Percentiles rank a stretch among this genome's conserved stretches.
These are phyloP conservation scores for Penicillium atrosanguineum DNA, from an alignment of 495 filamentous ascomycete species.

Conservation along the genomic window DNA sequence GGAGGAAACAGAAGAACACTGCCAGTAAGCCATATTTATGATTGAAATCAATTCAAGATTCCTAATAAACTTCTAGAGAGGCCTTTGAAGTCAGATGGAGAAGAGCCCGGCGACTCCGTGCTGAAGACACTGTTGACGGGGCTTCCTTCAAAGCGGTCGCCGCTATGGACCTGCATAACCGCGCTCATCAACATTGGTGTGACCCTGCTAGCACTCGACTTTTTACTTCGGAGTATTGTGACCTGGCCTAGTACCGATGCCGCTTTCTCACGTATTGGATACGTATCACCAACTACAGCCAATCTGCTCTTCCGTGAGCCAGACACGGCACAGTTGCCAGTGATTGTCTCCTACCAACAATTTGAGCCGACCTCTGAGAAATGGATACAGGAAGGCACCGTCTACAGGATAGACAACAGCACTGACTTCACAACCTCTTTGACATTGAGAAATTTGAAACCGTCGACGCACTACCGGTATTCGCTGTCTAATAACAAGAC, in stretches of 20 bases:
- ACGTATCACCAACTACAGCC: conserved; percentile 77
- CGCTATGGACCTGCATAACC: conserved; percentile 58
- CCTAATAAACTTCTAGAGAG: conserved; percentile 5
- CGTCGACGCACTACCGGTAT: conserved; percentile 74
- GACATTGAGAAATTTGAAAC: conserved; percentile 50
- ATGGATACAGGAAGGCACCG: conserved; percentile 66
- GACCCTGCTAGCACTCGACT: conserved; percentile 65
- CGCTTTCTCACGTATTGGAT: conserved; percentile 79
- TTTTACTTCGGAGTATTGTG: conserved; percentile 65
- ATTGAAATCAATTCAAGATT: not conserved
- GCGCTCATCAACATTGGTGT: conserved; percentile 67
- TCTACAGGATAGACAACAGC: conserved; percentile 62
- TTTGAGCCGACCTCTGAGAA: conserved; percentile 22
- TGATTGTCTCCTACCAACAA: conserved; percentile 63
- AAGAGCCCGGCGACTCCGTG: conserved; percentile 28
- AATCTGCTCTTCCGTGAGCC: conserved; percentile 84
- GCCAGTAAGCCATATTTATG: conserved; percentile 1
- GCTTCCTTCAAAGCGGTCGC: conserved; percentile 58
- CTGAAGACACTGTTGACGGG: conserved; percentile 71
- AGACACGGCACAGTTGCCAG: conserved; percentile 65
- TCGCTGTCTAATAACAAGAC: conserved; percentile 77
- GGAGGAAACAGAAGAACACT: conserved; percentile 6
- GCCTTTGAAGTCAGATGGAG: not conserved
- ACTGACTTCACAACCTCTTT: conserved; percentile 80
- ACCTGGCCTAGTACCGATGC: conserved; percentile 70